Evolutionary conservation across 352 stramenopile species (phyloP), one percentile per base, ranked within the genome.

Genomic region (Globisporangium canariense): DNA sequence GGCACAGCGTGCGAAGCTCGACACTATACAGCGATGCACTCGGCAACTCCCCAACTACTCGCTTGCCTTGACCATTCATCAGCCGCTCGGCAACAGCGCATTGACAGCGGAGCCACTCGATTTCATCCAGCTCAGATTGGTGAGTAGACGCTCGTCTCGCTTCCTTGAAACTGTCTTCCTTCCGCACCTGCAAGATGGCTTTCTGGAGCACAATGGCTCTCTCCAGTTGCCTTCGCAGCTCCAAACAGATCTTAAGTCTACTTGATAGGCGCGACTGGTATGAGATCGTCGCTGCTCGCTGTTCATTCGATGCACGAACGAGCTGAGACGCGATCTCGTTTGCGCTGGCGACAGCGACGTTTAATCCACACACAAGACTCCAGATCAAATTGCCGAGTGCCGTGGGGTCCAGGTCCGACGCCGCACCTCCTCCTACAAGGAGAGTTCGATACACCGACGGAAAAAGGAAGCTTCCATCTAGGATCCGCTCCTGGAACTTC

Each of bases 381-480:
- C 80, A 89, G 22, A 88, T 78, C 18, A 83, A 50, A 20, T 55
- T 72, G 22, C 70, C 67, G 18, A 76, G 50, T 18, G 22, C 66
- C 18, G 46, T 61, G 14, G 68, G 63, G 3, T 71, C 59, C 16
- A 64, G 7, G 2, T 75, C 11, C n/a, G 65, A 63, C 1, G 32
- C 18, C 16, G 32, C 0, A 51, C 22, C 20, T 73, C 47, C n/a
- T 22, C 32, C 28, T 50, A 68, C 40, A 38, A 75, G 16, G 1
- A 41, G 54, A 7, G 45, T 38, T 11, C 58, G 61, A 51, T 74
- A 76, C 46, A 40, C 30, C 11, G 52, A 62, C 4, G 75, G 77
- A 7, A 91, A 51, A 20, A 83, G 61, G 60, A 90, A 87, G 11
- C 71, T 76, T 46, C 72, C 74, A 55, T 83, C 64, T n/a, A 86